Base-by-base conservation (phyloP, 2,329 filamentous ascomycete genomes). In the Alternaria sp. region DNA sequence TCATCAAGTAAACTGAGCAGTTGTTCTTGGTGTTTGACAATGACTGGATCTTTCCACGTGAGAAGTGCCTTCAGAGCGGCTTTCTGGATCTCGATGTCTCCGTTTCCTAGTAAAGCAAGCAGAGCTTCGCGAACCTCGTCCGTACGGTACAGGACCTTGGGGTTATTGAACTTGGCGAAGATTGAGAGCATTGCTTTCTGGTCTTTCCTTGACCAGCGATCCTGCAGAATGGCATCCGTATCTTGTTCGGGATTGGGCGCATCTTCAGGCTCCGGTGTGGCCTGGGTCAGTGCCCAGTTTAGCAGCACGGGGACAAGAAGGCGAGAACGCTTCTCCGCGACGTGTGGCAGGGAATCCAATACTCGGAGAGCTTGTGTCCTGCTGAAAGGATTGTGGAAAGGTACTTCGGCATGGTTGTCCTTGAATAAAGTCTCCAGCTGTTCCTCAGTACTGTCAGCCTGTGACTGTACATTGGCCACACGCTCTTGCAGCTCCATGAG, bases 1-100 rank as follows among this genome's bases (percentile, higher is more conserved):
- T 98, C 96, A 69, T 99, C 96, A 9, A 98, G 86, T 2, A 99
- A 84, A 71, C 93, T 94, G 65, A 93, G 86, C 23, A 99, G 81
- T 70, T 94, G 93, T 70, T 97, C 93, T 72, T 93, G 89, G 74
- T 98, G 97, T 1, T 89, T 86, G 63, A 86, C 86, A 54, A 99
- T 84, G 9, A 86, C 89, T 3, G 90, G 86, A 61, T 91, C 88
- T 78, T 97, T 98, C 95, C 96, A 99, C 0, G 93, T 88, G 56
- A 97, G 85, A 8, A 99, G 87, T 9, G 91, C 92, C 77, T 93
- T 94, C 36, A 99, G 85, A 0, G 93, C 90, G 49, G 90, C 88
- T 69, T 91, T 95, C 78, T 99, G 96, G 15, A 97, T 88, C 69
- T 97, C 95, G 4, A 90, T 86, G 75, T 99, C 96, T 72, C 96